Conservation (phyloP, 1,284 basidiomycete species). For the Irpex lacteus region DNA sequence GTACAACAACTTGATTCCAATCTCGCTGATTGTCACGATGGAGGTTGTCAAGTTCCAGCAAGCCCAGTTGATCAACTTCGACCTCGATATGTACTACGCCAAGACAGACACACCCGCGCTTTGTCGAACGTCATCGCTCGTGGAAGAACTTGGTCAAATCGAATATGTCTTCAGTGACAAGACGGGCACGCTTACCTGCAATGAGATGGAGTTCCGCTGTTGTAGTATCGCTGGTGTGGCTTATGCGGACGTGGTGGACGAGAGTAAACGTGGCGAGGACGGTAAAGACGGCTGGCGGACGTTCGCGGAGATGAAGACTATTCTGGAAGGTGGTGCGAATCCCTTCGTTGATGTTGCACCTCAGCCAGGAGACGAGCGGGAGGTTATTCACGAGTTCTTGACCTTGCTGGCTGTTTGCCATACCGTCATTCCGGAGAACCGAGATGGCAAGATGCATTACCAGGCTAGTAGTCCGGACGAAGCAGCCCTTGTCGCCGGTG, state of each 20-base stretch:
- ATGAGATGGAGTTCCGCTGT: constrained; percentile 98
- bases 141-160: constrained; percentile 98
- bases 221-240: constrained; percentile 87
- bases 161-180: constrained; percentile 99
- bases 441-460: constrained; percentile 82
- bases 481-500: constrained; percentile 93
- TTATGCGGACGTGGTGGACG: constrained; percentile 89
- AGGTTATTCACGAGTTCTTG: constrained; percentile 82
- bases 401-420: constrained; percentile 94
- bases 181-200: constrained; percentile 95
- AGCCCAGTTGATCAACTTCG: constrained; percentile 95
- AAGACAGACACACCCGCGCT: constrained; percentile 94
- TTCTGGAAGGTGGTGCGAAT: constrained; percentile 49
- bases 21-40: constrained; percentile 99
- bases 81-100: constrained; percentile 95
- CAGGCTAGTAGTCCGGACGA: constrained; percentile 99
- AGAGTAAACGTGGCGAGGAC: constrained; percentile 68
- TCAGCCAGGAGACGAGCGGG: constrained; percentile 44
- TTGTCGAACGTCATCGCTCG: constrained; percentile 94
- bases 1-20: constrained; percentile 99
- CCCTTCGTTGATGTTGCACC: constrained; percentile 51
- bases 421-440: constrained; percentile 96
- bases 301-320: constrained; percentile 67
- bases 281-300: constrained; percentile 72
- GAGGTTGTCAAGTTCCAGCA: constrained; percentile 99